Conservation (phyloP, 768 basidiomycete genomes). For the Leccinum ochraceum region DNA sequence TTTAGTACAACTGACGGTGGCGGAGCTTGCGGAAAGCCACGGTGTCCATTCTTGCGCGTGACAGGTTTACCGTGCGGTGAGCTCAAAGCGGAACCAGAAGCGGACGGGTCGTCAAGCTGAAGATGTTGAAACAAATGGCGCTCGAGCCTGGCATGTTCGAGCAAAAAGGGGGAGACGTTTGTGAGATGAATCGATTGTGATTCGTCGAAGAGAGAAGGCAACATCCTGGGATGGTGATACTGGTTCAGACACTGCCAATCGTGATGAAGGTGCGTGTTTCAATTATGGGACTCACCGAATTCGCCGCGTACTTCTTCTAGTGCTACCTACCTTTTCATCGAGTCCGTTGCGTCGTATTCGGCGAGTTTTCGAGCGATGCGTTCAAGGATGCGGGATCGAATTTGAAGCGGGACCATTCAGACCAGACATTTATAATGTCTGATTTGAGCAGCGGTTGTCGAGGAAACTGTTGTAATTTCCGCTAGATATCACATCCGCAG, state of each 20-base stretch:
- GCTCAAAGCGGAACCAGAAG: background rate
- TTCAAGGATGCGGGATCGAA: background rate
- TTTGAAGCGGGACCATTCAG: background rate
- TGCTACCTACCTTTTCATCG: background rate
- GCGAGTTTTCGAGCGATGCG: background rate
- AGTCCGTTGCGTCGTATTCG: background rate
- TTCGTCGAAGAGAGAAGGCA: background rate
- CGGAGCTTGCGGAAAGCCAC: background rate
- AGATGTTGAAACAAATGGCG: background rate
- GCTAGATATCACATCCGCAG: background rate
- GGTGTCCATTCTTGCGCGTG: background rate
- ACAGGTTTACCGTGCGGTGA: background rate
- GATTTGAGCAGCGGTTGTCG: background rate
- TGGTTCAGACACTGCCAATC: background rate
- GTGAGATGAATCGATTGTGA: background rate
- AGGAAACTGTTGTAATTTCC: background rate
- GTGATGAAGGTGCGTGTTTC: background rate
- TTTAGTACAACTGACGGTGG: too few species aligned
- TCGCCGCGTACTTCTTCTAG: background rate
- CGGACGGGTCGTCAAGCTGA: background rate
- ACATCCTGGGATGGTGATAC: background rate
- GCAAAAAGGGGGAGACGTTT: background rate
- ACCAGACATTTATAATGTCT: background rate
- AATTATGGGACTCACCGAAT: background rate
- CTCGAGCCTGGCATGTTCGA: background rate